Conservation (phyloP, 2,329 filamentous ascomycete genomes). For the Neocucurbitaria cava region DNA sequence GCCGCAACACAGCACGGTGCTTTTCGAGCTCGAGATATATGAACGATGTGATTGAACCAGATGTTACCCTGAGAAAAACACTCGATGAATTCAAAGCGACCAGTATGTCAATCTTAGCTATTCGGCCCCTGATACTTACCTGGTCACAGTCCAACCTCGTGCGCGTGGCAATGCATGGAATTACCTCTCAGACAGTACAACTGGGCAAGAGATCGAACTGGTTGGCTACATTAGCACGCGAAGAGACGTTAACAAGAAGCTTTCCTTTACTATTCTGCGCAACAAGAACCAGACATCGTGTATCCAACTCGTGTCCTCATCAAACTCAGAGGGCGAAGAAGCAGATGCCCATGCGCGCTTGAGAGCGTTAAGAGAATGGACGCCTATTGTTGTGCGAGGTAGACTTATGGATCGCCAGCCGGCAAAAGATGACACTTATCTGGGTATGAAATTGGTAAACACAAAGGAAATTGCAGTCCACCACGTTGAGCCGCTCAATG, state of each 20-base stretch:
- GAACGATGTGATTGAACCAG: conserved; percentile 9
- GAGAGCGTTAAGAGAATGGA: conserved; percentile 56
- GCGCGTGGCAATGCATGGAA: conserved; percentile 45
- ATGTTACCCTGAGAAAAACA: conserved; percentile 28
- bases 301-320: conserved; percentile 60
- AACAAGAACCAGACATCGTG: conserved; percentile 53
- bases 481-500: conserved; percentile 72
- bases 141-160: conserved; percentile 14
- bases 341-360: conserved; percentile 47
- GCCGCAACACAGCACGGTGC: conserved; percentile 13
- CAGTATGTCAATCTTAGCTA: conserved; percentile 25
- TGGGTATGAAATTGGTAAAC: conserved; percentile 42
- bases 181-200: conserved; percentile 9
- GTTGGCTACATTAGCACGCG: conserved; percentile 74
- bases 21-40: conserved; percentile 16
- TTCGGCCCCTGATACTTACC: conserved; percentile 7
- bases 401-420: conserved; percentile 53
- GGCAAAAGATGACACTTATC: conserved; percentile 40
- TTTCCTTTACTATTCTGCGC: conserved; percentile 72
- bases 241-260: conserved; percentile 70
- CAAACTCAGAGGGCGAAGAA: conserved; percentile 36
- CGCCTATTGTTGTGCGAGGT: conserved; percentile 63
- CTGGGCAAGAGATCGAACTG: conserved; percentile 14
- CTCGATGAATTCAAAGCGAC: conserved; percentile 42
- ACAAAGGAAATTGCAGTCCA: conserved; percentile 67